These are phyloP conservation scores for Didymella keratinophila DNA, from an alignment of 2,329 filamentous ascomycete genomes.

Conservation along the genomic window DNA sequence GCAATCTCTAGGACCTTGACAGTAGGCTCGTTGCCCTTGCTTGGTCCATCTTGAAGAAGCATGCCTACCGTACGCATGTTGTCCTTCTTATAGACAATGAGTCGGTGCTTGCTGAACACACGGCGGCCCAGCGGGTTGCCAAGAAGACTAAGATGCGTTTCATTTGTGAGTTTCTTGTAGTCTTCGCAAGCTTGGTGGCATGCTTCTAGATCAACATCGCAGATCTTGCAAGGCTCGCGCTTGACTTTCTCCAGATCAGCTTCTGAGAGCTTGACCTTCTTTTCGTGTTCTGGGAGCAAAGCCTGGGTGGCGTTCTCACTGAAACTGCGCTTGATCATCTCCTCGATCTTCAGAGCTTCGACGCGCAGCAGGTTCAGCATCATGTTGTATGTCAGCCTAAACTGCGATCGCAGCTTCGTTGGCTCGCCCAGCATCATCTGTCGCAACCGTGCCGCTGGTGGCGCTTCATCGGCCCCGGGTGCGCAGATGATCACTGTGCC, in stretches of 20 bases:
- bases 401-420: conserved; percentile 93
- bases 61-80: conserved; percentile 84
- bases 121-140: conserved; percentile 83
- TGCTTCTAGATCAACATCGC: conserved; percentile 78
- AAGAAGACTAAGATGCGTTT: conserved; percentile 79
- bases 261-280: conserved; percentile 89
- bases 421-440: conserved; percentile 97
- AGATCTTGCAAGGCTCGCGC: conserved; percentile 81
- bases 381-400: conserved; percentile 99
- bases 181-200: conserved; percentile 85
- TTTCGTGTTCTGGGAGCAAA: conserved; percentile 91
- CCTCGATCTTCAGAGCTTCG: conserved; percentile 96
- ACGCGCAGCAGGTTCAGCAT: conserved; percentile 94
- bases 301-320: conserved; percentile 98
- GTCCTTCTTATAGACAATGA: conserved; percentile 85
- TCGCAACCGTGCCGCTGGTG: conserved; percentile 80
- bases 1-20: conserved; percentile 83
- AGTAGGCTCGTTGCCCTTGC: conserved; percentile 70
- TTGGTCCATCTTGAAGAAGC: conserved; percentile 77
- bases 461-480: conserved; percentile 83
- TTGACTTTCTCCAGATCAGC: conserved; percentile 91
- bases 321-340: conserved; percentile 99
- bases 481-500: conserved; percentile 93
- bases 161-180: conserved; percentile 78
- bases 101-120: conserved; percentile 76